Evolutionary conservation across 495 filamentous ascomycete species (phyloP), one percentile per base, ranked within the genome.

Genomic region (Penicillium atrosanguineum): DNA sequence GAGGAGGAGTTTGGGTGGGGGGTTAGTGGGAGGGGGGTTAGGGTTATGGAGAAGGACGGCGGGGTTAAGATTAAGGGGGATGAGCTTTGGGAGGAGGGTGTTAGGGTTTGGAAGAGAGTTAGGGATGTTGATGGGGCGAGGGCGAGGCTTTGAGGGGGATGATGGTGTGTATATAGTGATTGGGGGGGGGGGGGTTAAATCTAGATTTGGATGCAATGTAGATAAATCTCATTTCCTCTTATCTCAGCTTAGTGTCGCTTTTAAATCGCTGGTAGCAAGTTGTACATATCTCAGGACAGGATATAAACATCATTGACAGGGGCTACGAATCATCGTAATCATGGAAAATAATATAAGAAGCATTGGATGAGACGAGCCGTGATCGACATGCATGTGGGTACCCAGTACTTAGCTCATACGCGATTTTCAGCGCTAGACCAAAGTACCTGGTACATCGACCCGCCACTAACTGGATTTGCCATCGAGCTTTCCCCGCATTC

Each of bases 71-170:
- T 74, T 50, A 65, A 69, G 61, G 50, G 59, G 26, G 80, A 83
- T 69, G 58, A 51, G 34, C 12, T 59, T 19, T 79, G 77, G 75
- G 72, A 78, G 15, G 69, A 73, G 50, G 78, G 75, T 0, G 50
- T 80, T 34, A 55, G 65, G 47, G 66, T 80, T 11, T 83, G 80
- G 80, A 68, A 72, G 41, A 34, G 28, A 5, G 36, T 73, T 48
- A 50, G 68, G 34, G 65, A 58, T 31, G 65, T 56, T 12, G 56
- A 56, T 43, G 37, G 14, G 2, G 34, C 19, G 38, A 60, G 44
- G 52, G 19, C 56, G 23, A 49, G 29, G n/a, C 34, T 62, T 20
- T 62, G 39, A 26, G 4, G 4, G 4, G 1, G 37, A 39, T 7
- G 7, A 3, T 20, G 16, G 7, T 18, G 34, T 15, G 16, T 34